These are phyloP conservation scores for Plasmodium sp. DNA, from an alignment of 169 alveolate species.

Conservation along the genomic window DNA sequence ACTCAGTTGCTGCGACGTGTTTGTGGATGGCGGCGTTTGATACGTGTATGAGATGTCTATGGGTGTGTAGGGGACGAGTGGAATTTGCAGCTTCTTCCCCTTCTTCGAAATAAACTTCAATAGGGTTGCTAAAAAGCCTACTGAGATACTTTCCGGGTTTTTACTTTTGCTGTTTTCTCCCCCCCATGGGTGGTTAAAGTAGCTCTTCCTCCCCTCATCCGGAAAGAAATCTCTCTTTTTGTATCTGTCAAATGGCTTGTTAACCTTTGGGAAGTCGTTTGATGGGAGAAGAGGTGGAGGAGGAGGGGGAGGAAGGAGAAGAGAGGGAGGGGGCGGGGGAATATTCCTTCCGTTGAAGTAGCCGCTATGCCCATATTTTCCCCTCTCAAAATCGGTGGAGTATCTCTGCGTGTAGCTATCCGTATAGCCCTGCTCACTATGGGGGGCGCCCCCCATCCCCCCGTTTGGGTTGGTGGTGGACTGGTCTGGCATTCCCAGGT, in stretches of 20 bases:
- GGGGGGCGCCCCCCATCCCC: neutral
- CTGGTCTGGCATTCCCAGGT: neutral
- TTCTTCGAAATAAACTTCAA: slow-evolving; percentile 56
- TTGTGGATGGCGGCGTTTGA: slow-evolving; percentile 60
- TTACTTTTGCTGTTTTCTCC: neutral
- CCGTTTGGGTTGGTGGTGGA: neutral
- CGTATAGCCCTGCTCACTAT: neutral
- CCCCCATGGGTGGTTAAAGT: neutral
- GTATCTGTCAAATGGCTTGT: neutral
- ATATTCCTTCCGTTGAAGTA: neutral
- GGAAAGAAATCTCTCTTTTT: slow-evolving; percentile 2
- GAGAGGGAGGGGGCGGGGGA: slow-evolving; percentile 24
- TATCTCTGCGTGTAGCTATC: neutral
- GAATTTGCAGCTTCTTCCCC: slow-evolving; percentile 48
- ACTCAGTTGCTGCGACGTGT: neutral
- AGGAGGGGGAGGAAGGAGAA: slow-evolving; percentile 40
- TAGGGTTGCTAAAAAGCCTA: slow-evolving; percentile 71
- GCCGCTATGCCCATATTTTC: neutral
- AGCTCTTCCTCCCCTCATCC: neutral
- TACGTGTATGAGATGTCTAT: slow-evolving; percentile 53
- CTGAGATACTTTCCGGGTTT: slow-evolving; percentile 64
- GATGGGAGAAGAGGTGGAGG: neutral
- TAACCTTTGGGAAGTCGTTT: neutral
- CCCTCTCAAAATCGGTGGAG: neutral
- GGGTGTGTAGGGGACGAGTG: slow-evolving; percentile 62